A percentile compares a stretch with the other conserved stretches of the same genome.
phyloP scores from a whole-genome alignment of 192 early-diverging fungal species.

The Umbelopsis isabellina region DNA sequence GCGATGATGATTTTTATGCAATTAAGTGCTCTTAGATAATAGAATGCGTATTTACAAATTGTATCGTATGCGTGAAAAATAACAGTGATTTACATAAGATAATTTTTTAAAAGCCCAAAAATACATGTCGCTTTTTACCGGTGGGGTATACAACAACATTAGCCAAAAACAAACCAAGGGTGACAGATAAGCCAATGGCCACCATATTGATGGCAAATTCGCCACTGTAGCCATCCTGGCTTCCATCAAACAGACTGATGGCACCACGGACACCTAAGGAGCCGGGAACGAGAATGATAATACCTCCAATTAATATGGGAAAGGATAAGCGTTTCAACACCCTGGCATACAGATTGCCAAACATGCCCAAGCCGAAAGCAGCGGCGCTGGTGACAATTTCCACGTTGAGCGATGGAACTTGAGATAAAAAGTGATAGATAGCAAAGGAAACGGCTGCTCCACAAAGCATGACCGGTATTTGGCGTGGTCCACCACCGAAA shows the following conservation, averaged over 20 bases:
- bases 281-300: conserved; percentile 83
- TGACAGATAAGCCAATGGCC: conserved; percentile 66
- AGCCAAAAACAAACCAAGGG: conserved; percentile 70
- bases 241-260: conserved; percentile 34
- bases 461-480: conserved; percentile 70
- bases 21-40: not conserved
- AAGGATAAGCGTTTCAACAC: conserved; percentile 75
- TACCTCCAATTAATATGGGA: conserved; percentile 80
- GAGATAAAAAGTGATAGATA: conserved; percentile 62
- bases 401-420: conserved; percentile 45
- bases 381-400: conserved; percentile 67
- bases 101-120: conserved; percentile 47
- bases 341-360: conserved; percentile 76
- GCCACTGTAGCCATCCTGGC: conserved; percentile 24
- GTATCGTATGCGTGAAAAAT: not conserved
- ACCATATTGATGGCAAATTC: conserved; percentile 51
- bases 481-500: conserved; percentile 57
- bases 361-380: conserved; percentile 79
- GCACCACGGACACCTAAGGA: conserved; percentile 54
- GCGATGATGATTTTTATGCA: too few species aligned
- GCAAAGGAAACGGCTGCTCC: conserved; percentile 69
- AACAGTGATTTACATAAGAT: not conserved
- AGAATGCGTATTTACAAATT: not conserved
- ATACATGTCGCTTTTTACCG: conserved; percentile 51
- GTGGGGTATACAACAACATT: conserved; percentile 63